phyloP scores from a whole-genome alignment of 805 yeast species.

The Candida railenensis region DNA sequence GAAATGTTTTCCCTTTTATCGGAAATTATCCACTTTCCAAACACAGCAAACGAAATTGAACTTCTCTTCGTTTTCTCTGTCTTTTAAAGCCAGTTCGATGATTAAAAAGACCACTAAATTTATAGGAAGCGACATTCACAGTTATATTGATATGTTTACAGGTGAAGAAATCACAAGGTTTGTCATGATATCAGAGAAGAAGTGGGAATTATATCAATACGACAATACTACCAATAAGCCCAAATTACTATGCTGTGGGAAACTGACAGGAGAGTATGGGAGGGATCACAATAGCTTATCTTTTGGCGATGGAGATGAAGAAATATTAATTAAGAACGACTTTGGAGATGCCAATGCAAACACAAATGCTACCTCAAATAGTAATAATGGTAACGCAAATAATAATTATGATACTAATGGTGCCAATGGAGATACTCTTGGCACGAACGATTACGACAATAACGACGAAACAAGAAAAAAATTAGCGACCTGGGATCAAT shows the following conservation, averaged over 20 bases:
- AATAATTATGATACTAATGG: background rate
- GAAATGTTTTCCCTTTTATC: conserved; percentile 79
- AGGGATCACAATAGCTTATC: conserved; percentile 39
- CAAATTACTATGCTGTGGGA: conserved; percentile 62
- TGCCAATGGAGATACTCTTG: background rate
- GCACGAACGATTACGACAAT: background rate
- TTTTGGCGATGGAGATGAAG: conserved; percentile 17
- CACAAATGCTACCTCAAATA: background rate
- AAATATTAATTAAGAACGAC: conserved; percentile 29
- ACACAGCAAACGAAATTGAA: conserved; percentile 50
- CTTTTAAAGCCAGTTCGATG: conserved; percentile 20
- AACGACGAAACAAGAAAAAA: conserved; percentile 29
- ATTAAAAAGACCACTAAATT: conserved; percentile 27
- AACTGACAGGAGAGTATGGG: conserved; percentile 68
- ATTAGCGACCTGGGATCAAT: conserved; percentile 56
- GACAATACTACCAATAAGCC: conserved; percentile 42
- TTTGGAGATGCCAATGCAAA: conserved; percentile 16
- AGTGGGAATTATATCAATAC: conserved; percentile 73
- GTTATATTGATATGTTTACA: conserved; percentile 23
- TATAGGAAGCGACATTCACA: conserved; percentile 29
- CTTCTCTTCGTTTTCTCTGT: conserved; percentile 18
- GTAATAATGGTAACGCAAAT: conserved; percentile 6
- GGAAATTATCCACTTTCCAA: conserved; percentile 54
- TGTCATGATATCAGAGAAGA: conserved; percentile 62
- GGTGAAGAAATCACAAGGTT: conserved; percentile 64